phyloP scores from a whole-genome alignment of 805 yeast species.

The Nakazawaea sp. region DNA sequence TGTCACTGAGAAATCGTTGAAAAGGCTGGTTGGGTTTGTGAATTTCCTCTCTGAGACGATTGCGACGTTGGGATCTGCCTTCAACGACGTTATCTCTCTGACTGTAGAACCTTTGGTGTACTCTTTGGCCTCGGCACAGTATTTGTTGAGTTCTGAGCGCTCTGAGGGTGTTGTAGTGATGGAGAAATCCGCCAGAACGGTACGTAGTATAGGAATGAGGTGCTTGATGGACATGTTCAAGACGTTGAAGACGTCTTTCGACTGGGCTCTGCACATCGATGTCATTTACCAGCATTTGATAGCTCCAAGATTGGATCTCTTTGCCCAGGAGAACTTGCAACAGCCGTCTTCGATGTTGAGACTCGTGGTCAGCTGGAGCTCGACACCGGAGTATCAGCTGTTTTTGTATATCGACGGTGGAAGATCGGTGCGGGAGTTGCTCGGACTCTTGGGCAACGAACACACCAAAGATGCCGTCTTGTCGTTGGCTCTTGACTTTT shows the following conservation, averaged over 20 bases:
- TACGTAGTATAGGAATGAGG: slow-evolving; percentile 65
- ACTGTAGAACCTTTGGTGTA: slow-evolving; percentile 53
- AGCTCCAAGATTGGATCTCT: slow-evolving; percentile 56
- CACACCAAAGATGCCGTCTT: slow-evolving; percentile 66
- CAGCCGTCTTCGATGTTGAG: slow-evolving; percentile 75
- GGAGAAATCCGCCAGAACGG: slow-evolving; percentile 43
- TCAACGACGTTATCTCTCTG: slow-evolving; percentile 38
- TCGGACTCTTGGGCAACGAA: slow-evolving; percentile 43
- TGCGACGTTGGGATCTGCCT: slow-evolving; percentile 52
- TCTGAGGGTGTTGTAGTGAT: neutral
- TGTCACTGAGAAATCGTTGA: slow-evolving; percentile 28
- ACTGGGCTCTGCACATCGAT: slow-evolving; percentile 51
- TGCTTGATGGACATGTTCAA: slow-evolving; percentile 52
- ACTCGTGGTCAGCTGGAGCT: slow-evolving; percentile 55
- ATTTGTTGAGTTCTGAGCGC: slow-evolving; percentile 17
- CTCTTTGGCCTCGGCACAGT: slow-evolving; percentile 47
- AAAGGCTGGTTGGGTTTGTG: slow-evolving; percentile 58
- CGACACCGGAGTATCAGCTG: slow-evolving; percentile 34
- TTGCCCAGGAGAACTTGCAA: slow-evolving; percentile 74
- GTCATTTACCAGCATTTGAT: slow-evolving; percentile 49
- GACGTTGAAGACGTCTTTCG: slow-evolving; percentile 38
- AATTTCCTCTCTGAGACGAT: slow-evolving; percentile 52
- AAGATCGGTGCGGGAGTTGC: slow-evolving; percentile 47
- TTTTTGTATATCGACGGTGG: slow-evolving; percentile 51
- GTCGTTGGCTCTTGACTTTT: slow-evolving; percentile 45